Percentiles rank a stretch among this genome's conserved stretches.
Conservation (phyloP, 306 rosid genomes). For the Malus domestica region ASM211411v1 NC_041805.1:7937001-7937500, state of each 20-base stretch:
- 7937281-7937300: conserved; percentile 34
- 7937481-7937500: neutral
- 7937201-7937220: conserved; percentile 22
- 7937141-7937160: conserved; percentile 22
- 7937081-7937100: conserved; percentile 31
- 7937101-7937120: conserved; percentile 37
- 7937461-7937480: conserved; percentile 18
- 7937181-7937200: conserved; percentile 12
- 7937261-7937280: conserved; percentile 27
- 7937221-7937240: conserved; percentile 40
- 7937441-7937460: conserved; percentile 30
- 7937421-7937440: conserved; percentile 22
- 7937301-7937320: conserved; percentile 47
- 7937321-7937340: conserved; percentile 9
- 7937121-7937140: conserved; percentile 33
- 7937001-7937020: too few species aligned
- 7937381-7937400: conserved; percentile 33
- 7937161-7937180: conserved; percentile 22
- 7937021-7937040: neutral
- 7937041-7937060: neutral
- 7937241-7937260: conserved; percentile 35
- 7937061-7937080: conserved; percentile 13
- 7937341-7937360: conserved; percentile 23
- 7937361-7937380: conserved; percentile 23
- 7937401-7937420: conserved; percentile 34